Conservation (phyloP, 2,329 filamentous ascomycete genomes). For the Cytospora paraplurivora region DNA sequence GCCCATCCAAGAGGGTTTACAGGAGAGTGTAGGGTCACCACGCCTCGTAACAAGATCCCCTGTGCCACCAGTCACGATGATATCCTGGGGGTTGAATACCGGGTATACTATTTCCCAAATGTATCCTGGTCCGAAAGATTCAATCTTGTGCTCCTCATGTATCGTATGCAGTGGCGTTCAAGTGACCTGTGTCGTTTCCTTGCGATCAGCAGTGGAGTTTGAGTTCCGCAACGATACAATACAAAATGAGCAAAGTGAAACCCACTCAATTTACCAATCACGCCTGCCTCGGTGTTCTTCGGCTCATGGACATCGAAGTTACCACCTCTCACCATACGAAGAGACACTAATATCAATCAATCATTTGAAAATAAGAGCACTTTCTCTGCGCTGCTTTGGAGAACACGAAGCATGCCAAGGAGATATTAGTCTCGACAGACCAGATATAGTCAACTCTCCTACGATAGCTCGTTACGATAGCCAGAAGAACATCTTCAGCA, state of each 20-base stretch:
- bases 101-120: not conserved
- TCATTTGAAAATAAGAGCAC: not conserved
- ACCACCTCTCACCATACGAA: constrained; percentile 3
- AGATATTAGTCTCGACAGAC: constrained; percentile 1
- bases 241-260: too few species aligned
- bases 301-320: not conserved
- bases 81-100: constrained; percentile 1
- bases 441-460: not conserved
- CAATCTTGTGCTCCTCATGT: constrained; percentile 5
- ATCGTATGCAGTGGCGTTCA: constrained; percentile 1
- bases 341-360: not conserved
- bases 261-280: too few species aligned
- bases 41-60: not conserved
- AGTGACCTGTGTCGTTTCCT: not conserved
- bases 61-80: not conserved
- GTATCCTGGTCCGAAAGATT: not conserved
- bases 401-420: not conserved
- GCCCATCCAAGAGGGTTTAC: not conserved
- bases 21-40: not conserved
- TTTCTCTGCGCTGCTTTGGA: not conserved
- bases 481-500: not conserved
- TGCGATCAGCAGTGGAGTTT: too few species aligned
- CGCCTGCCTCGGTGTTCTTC: too few species aligned
- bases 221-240: too few species aligned
- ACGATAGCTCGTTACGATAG: not conserved